Conservation (phyloP, 164 flowering plant species). For the Echeveria elegans region DNA sequence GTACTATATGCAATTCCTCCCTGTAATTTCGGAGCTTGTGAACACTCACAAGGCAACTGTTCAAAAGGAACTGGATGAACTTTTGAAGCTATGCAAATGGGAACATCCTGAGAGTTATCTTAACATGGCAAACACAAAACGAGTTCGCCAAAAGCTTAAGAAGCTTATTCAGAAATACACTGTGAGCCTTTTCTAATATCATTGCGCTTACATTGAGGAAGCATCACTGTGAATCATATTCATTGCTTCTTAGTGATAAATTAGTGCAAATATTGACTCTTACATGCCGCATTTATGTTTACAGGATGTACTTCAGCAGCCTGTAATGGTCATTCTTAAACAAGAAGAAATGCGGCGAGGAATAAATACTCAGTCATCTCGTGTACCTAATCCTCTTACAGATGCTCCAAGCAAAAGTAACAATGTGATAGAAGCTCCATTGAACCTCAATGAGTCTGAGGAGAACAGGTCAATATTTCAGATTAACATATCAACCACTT, state of each 20-base stretch:
- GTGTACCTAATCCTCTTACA: background rate
- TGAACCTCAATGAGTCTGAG: background rate
- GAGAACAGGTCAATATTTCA: background rate
- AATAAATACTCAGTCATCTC: slow-evolving; percentile 12
- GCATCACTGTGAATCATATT: background rate
- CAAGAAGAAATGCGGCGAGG: slow-evolving; percentile 33
- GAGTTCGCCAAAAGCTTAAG: slow-evolving; percentile 54
- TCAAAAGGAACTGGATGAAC: slow-evolving; percentile 50
- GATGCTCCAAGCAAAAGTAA: background rate
- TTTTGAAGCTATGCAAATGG: slow-evolving; percentile 64
- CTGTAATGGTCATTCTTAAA: slow-evolving; percentile 42
- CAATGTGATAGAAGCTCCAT: background rate
- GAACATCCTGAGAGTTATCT: slow-evolving; percentile 39
- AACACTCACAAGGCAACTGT: slow-evolving; percentile 33
- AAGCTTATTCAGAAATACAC: slow-evolving; percentile 69
- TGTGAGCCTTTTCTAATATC: slow-evolving; percentile 29
- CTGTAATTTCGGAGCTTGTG: slow-evolving; percentile 42
- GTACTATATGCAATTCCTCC: slow-evolving; percentile 65
- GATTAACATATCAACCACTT: background rate
- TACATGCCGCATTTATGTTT: background rate
- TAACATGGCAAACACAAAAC: slow-evolving; percentile 46
- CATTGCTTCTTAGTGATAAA: background rate
- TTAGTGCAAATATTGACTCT: background rate
- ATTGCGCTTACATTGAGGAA: too few species aligned
- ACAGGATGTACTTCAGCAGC: slow-evolving; percentile 67